phyloP scores from a whole-genome alignment of 768 basidiomycete species.

The Fomitopsis pulvina region DNA sequence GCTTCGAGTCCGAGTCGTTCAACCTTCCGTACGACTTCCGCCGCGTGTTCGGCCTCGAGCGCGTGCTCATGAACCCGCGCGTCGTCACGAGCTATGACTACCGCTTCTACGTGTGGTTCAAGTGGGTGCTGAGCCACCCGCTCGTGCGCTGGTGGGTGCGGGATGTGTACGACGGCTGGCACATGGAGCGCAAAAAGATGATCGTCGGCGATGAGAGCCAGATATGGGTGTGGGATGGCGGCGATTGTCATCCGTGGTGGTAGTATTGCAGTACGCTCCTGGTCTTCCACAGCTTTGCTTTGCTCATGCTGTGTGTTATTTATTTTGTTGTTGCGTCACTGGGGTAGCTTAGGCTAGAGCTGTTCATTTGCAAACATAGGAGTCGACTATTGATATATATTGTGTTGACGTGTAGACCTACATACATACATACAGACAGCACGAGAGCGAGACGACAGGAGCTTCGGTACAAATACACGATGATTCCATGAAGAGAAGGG shows the following conservation, averaged over 20 bases:
- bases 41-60: conserved; percentile 30
- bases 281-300: too few species aligned
- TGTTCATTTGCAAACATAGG: too few species aligned
- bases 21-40: conserved; percentile 37
- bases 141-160: conserved; percentile 36
- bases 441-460: too few species aligned
- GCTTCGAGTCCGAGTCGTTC: conserved; percentile 35
- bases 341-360: too few species aligned
- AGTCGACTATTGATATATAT: too few species aligned
- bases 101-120: conserved; percentile 22
- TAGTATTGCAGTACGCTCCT: too few species aligned
- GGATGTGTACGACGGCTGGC: conserved; percentile 28
- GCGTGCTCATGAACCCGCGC: conserved; percentile 32
- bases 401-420: too few species aligned
- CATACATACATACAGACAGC: too few species aligned
- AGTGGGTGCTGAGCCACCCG: conserved; percentile 29
- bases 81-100: conserved; percentile 32
- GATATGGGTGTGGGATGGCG: conserved; percentile 29
- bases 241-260: conserved; percentile 29
- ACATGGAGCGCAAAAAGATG: conserved; percentile 30
- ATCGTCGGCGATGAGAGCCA: conserved; percentile 29
- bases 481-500: too few species aligned
- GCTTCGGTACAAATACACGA: too few species aligned
- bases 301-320: too few species aligned
- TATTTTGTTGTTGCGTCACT: too few species aligned